phyloP scores from a whole-genome alignment of 306 rosid species.

The Luffa acutangula region DNA sequence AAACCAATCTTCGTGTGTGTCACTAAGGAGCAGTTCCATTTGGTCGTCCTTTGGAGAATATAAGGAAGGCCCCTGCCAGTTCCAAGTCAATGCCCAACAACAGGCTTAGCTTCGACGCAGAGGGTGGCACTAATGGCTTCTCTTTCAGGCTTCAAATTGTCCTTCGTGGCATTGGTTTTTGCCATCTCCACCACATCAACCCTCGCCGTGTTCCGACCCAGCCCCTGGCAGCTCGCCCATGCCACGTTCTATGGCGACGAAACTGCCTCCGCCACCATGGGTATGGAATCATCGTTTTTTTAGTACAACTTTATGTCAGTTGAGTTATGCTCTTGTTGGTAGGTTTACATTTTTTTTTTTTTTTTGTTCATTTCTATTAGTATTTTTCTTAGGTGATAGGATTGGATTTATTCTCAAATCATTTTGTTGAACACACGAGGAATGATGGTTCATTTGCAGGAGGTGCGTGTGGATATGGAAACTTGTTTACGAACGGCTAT shows the following conservation, averaged over 20 bases:
- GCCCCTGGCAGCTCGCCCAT: constrained; percentile 54
- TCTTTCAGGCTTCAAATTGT: constrained; percentile 18
- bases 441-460: constrained; percentile 23
- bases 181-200: constrained; percentile 16
- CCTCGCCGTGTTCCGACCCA: constrained; percentile 36
- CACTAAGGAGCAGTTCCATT: constrained; percentile 27
- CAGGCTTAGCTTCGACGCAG: neutral
- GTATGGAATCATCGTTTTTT: constrained; percentile 17
- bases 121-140: constrained; percentile 31
- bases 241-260: constrained; percentile 95
- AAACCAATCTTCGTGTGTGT: constrained; percentile 34
- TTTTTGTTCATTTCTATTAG: too few species aligned
- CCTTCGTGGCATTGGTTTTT: constrained; percentile 20
- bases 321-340: too few species aligned
- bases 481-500: constrained; percentile 63
- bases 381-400: too few species aligned
- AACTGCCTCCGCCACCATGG: constrained; percentile 74
- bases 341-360: too few species aligned
- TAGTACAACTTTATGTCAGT: too few species aligned
- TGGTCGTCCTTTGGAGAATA: constrained; percentile 11
- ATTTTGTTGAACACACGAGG: too few species aligned
- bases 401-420: neutral
- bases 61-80: constrained; percentile 14
- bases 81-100: neutral
- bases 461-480: constrained; percentile 92